Base-by-base conservation (phyloP, 352 stramenopile genomes). In the Phytopythium sindhum region DNA sequence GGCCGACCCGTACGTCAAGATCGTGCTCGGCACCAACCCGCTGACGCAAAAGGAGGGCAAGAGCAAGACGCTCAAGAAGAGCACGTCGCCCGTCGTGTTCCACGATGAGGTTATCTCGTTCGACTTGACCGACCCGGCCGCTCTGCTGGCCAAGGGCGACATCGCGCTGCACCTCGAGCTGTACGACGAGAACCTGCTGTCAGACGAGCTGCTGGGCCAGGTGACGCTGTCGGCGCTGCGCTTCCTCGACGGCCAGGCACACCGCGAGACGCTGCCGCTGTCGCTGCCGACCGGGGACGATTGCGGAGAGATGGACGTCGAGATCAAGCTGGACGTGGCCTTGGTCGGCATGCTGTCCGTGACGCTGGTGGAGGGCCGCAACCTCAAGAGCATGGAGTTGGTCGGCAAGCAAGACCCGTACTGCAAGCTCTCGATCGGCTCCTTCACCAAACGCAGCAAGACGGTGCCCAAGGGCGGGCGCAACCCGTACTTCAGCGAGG, bases 371-470 rank as follows among this genome's bases (percentile, higher is more conserved):
- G 90, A 97, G 73, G 91, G 89, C 10, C 84, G 86, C 10, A 91
- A 95, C 54, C 76, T 98, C 48, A 93, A 95, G 56, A 96, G 85
- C 66, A 95, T 95, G 83, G 91, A 97, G 70, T 78, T 95, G 21
- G 81, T 96, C 29, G 86, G 86, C 21, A 95, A 94, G 70, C 89
- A 97, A 52, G 89, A 97, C 50, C 91, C 91, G 28, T 98, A 97
- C 65, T 94, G 92, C 57, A 89, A 96, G 53, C 73, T 97, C 33
- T 75, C 77, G 17, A 77, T 97, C 28, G 85, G 79, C 6, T 59
- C 77, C 14, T 88, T 86, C 51, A 80, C 68, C 3, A 89, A 95
- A n/a, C 82, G 83, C 4, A 72, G 84, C 63, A 94, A 89, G 65
- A 93, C 84, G 0, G 53, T 90, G 26, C 64, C 80, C 19, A 90